Evolutionary conservation across 139 green algal genomes (phyloP).

Genomic region (Diplosphaera chodatii): DNA sequence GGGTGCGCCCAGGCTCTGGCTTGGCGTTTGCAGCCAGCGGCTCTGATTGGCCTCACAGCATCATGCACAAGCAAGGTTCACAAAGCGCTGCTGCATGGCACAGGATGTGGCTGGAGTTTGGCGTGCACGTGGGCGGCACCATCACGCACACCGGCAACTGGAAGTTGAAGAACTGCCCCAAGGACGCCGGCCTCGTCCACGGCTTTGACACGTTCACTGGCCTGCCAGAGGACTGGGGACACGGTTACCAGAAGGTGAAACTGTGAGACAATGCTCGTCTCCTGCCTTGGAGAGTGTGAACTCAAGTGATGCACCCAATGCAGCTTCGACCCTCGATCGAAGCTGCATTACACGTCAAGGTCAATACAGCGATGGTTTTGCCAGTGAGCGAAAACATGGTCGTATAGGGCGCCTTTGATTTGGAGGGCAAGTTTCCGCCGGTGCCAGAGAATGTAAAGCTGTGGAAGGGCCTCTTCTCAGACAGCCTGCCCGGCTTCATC

Average conservation of each 20-base stretch:
- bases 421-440: neutral
- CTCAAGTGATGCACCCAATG: no score
- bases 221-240: slow-evolving; percentile 6
- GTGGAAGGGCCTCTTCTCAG: slow-evolving; percentile 7
- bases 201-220: slow-evolving; percentile 16
- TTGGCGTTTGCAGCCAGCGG: no score
- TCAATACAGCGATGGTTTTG: no score
- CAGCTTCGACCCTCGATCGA: no score
- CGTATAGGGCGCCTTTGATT: slow-evolving; percentile 9
- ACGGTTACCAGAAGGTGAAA: neutral
- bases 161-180: neutral
- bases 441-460: slow-evolving; percentile 10
- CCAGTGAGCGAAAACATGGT: no score
- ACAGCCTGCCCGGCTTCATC: slow-evolving; percentile 11
- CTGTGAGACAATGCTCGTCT: no score
- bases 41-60: no score
- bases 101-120: slow-evolving; percentile 13
- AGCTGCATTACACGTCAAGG: no score
- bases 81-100: neutral
- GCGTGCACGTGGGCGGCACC: slow-evolving; percentile 1
- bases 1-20: neutral
- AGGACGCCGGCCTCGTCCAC: neutral
- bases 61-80: no score
- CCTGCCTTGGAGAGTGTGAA: no score
- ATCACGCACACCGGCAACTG: slow-evolving; percentile 2